Evolutionary conservation across 2,329 filamentous ascomycete species (phyloP).

Genomic region (Apiospora marii): DNA sequence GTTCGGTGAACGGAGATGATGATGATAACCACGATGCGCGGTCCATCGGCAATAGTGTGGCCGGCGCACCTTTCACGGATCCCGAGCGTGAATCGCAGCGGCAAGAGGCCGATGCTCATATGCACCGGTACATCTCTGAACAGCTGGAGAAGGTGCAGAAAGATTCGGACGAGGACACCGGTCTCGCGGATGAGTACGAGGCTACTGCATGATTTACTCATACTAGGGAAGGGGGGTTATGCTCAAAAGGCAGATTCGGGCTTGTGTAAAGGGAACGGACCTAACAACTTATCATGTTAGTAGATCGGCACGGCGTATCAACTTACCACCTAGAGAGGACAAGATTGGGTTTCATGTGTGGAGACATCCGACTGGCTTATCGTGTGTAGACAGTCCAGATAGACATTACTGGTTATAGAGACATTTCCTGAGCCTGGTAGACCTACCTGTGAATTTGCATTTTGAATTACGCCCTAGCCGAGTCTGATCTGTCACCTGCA

Average conservation of each 20-base stretch:
- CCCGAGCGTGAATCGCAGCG: conserved; percentile 59
- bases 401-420: conserved; percentile 1
- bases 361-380: neutral
- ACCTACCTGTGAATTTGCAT: neutral
- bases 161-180: conserved; percentile 47
- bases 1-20: conserved; percentile 55
- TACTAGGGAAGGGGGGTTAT: neutral
- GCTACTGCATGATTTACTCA: conserved; percentile 32
- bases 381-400: neutral
- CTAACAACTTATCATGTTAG: neutral
- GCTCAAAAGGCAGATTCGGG: neutral
- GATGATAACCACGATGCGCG: conserved; percentile 45
- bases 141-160: conserved; percentile 78
- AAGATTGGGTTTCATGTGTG: neutral
- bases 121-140: conserved; percentile 82
- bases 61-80: conserved; percentile 53
- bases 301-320: neutral
- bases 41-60: conserved; percentile 48
- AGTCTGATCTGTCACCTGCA: no score
- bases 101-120: conserved; percentile 70
- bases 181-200: conserved; percentile 46
- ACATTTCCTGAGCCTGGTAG: neutral
- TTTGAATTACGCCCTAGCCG: neutral
- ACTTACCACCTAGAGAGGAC: neutral
- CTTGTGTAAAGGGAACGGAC: neutral